These are phyloP conservation scores for California macrophylla DNA, from an alignment of 441 rosid species.

Conservation along the genomic window DNA sequence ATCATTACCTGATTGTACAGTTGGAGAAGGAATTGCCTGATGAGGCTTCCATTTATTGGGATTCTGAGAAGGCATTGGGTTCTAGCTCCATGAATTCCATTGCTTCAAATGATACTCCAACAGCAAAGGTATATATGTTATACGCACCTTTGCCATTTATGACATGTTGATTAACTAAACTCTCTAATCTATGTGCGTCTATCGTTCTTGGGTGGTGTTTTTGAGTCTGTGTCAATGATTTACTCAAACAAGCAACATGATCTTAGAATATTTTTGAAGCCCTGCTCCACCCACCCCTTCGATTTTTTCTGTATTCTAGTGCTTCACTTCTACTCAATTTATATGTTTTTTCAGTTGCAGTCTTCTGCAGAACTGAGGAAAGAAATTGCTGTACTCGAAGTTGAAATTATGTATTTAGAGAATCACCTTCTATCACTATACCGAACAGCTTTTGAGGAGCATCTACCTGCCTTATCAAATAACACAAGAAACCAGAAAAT, in stretches of 20 bases:
- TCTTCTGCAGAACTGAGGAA: constrained; percentile 48
- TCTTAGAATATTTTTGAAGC: neutral
- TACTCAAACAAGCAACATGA: neutral
- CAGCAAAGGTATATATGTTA: constrained; percentile 28
- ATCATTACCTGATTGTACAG: constrained; percentile 23
- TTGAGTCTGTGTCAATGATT: neutral
- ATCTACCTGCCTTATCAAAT: constrained; percentile 28
- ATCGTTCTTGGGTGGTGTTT: neutral
- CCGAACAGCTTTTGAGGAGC: constrained; percentile 58
- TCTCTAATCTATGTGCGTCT: neutral
- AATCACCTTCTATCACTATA: constrained; percentile 58
- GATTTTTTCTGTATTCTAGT: neutral
- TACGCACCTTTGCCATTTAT: neutral
- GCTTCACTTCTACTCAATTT: neutral
- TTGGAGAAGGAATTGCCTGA: constrained; percentile 21
- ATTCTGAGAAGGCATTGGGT: constrained; percentile 18
- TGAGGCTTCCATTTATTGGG: constrained; percentile 21
- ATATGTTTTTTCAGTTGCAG: constrained; percentile 25
- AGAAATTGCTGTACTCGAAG: constrained; percentile 62
- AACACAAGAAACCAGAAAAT: constrained; percentile 19
- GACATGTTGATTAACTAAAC: neutral
- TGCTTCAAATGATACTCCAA: constrained; percentile 24
- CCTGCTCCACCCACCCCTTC: neutral
- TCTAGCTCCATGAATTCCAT: constrained; percentile 22
- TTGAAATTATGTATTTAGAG: constrained; percentile 55